Evolutionary conservation across 163 green algal species (phyloP).

Genomic region (Scenedesmus sp.): DNA sequence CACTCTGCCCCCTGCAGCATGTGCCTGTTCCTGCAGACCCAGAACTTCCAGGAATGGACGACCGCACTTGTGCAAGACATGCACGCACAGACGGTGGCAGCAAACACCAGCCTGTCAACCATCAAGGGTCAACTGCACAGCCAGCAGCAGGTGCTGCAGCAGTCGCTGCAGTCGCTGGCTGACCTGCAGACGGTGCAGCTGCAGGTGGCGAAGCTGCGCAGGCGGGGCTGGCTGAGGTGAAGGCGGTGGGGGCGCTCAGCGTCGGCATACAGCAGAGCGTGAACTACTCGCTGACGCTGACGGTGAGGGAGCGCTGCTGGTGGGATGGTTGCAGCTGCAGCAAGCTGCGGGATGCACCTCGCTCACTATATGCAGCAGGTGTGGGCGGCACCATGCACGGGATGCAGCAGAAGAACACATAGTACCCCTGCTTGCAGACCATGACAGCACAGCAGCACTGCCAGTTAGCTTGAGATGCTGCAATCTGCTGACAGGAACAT

Average conservation of each 20-base stretch:
- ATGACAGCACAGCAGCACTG: too few relatives aligned
- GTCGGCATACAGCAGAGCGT: slow-evolving; percentile 19
- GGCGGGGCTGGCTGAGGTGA: not conserved
- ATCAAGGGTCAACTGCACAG: not conserved
- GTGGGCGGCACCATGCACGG: too few relatives aligned
- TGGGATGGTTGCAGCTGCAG: too few relatives aligned
- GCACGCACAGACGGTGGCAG: not conserved
- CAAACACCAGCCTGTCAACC: slow-evolving; percentile 26
- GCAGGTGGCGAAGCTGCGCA: not conserved
- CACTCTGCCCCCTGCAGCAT: slow-evolving; percentile 29
- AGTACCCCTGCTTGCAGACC: too few relatives aligned
- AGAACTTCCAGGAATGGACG: slow-evolving; percentile 44
- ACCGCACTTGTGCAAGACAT: slow-evolving; percentile 41
- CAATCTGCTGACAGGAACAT: too few relatives aligned
- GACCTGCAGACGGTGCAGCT: slow-evolving; percentile 19
- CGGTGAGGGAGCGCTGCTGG: slow-evolving; percentile 19
- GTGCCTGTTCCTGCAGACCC: slow-evolving; percentile 55
- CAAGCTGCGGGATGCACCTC: too few relatives aligned
- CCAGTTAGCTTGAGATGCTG: too few relatives aligned
- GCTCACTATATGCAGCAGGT: not conserved
- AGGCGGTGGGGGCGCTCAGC: slow-evolving; percentile 1
- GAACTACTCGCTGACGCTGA: slow-evolving; percentile 7
- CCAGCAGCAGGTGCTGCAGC: slow-evolving; percentile 4
- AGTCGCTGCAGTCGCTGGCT: not conserved
- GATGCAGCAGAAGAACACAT: too few relatives aligned